A percentile compares a stretch with the other conserved stretches of the same genome.
Conservation (phyloP, 1,139 yeast genomes). For the Saccharomyces hybrid region DNA sequence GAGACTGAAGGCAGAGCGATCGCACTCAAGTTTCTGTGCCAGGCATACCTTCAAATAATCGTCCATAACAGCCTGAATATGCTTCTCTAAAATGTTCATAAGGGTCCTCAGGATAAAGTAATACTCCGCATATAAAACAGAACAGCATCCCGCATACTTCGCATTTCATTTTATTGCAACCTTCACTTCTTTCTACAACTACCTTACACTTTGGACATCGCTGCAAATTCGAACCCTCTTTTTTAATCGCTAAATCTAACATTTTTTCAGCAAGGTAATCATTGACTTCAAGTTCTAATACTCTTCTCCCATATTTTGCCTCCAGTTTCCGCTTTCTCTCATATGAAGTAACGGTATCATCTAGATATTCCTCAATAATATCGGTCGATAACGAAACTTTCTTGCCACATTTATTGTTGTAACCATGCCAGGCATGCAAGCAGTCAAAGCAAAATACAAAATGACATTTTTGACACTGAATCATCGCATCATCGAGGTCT, state of each 20-base stretch:
- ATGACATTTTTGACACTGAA: slow-evolving; percentile 46
- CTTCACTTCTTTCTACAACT: slow-evolving; percentile 52
- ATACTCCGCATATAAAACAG: slow-evolving; percentile 50
- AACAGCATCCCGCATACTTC: slow-evolving; percentile 42
- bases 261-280: slow-evolving; percentile 43
- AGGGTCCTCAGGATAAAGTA: slow-evolving; percentile 38
- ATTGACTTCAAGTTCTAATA: slow-evolving; percentile 38
- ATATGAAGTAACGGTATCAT: slow-evolving; percentile 25
- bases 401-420: slow-evolving; percentile 40
- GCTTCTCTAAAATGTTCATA: slow-evolving; percentile 47
- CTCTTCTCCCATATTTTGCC: slow-evolving; percentile 43
- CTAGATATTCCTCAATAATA: slow-evolving; percentile 38
- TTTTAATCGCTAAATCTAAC: slow-evolving; percentile 40
- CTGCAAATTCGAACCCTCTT: slow-evolving; percentile 36
- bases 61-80: slow-evolving; percentile 41
- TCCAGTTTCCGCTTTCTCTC: slow-evolving; percentile 36
- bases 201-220: slow-evolving; percentile 51
- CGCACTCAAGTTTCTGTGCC: slow-evolving; percentile 19
- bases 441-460: slow-evolving; percentile 57
- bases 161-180: slow-evolving; percentile 65
- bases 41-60: slow-evolving; percentile 50
- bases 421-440: slow-evolving; percentile 60
- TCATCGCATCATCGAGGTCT: slow-evolving; percentile 44
- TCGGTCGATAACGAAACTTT: slow-evolving; percentile 37
- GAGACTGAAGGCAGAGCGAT: not conserved